Conservation (phyloP, 306 rosid genomes). For the Pyrus communis region DNA sequence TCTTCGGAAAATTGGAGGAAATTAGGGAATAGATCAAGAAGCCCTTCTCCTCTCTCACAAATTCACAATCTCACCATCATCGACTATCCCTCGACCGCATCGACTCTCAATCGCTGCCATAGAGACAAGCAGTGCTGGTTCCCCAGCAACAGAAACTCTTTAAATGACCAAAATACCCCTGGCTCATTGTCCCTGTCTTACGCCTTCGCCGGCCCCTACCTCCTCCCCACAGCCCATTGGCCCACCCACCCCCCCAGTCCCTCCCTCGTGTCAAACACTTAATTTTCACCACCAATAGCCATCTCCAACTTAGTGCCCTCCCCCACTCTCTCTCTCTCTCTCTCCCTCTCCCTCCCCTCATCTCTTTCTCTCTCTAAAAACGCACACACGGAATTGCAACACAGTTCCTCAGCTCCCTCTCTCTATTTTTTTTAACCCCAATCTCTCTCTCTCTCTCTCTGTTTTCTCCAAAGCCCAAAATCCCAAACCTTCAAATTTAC, state of each 20-base stretch:
- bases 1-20: not conserved
- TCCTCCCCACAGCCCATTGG: not conserved
- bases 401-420: not conserved
- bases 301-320: constrained; percentile 2
- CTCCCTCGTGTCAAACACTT: constrained; percentile 21
- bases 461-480: not conserved
- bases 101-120: not conserved
- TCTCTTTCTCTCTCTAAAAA: not conserved
- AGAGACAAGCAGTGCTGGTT: not conserved
- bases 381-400: not conserved
- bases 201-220: constrained; percentile 18
- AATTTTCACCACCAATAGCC: constrained; percentile 11
- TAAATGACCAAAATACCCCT: constrained; percentile 28
- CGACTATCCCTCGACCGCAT: not conserved
- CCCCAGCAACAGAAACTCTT: not conserved
- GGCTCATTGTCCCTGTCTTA: constrained; percentile 43
- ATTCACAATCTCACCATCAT: not conserved
- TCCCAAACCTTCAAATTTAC: not conserved
- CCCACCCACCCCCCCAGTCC: not conserved
- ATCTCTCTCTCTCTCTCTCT: not conserved
- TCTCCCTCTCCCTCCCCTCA: not conserved
- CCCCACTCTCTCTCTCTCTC: not conserved
- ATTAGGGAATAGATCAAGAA: not conserved
- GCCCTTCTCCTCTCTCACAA: not conserved
- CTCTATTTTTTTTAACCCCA: not conserved